Evolutionary conservation across 371 early-diverging fungal species (phyloP).

Genomic region (Apophysomyces ossiformis): DNA sequence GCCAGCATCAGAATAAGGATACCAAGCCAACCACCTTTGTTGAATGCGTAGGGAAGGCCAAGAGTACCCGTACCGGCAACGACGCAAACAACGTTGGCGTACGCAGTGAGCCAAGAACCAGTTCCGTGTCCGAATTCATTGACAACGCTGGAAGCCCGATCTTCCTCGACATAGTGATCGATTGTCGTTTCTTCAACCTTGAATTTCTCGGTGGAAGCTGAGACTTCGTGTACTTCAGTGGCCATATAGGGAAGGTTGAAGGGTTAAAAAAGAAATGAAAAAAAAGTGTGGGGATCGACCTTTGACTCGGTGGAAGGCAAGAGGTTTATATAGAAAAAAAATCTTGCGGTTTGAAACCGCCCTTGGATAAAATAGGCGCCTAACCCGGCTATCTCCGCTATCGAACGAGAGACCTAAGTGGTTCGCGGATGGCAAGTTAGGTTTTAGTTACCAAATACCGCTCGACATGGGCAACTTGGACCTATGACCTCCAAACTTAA

Average conservation of each 20-base stretch:
- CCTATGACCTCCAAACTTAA: conserved; percentile 9
- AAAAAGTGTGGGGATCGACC: neutral
- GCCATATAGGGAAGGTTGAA: conserved; percentile 4
- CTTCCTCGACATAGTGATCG: conserved; percentile 39
- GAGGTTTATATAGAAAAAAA: conserved; percentile 10
- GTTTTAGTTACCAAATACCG: conserved; percentile 11
- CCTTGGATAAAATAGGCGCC: conserved; percentile 2
- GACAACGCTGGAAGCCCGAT: conserved; percentile 20
- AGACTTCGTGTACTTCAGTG: conserved; percentile 11
- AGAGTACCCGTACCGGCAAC: conserved; percentile 88
- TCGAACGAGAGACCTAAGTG: conserved; percentile 7
- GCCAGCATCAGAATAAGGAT: conserved; percentile 45
- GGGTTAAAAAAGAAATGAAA: conserved; percentile 10
- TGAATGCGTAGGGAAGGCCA: conserved; percentile 62
- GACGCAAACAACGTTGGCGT: conserved; percentile 76
- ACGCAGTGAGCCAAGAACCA: conserved; percentile 52
- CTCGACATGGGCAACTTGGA: conserved; percentile 7
- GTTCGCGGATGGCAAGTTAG: neutral
- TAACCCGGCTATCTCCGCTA: conserved; percentile 4
- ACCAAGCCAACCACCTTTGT: conserved; percentile 52
- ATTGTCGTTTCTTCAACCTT: conserved; percentile 41
- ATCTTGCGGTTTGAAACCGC: neutral
- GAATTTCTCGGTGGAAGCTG: conserved; percentile 18
- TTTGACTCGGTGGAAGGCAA: neutral
- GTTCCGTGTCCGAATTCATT: conserved; percentile 46